These are phyloP conservation scores for Kuraishia piskuri DNA, from an alignment of 805 yeast genomes.

Conservation along the genomic window DNA sequence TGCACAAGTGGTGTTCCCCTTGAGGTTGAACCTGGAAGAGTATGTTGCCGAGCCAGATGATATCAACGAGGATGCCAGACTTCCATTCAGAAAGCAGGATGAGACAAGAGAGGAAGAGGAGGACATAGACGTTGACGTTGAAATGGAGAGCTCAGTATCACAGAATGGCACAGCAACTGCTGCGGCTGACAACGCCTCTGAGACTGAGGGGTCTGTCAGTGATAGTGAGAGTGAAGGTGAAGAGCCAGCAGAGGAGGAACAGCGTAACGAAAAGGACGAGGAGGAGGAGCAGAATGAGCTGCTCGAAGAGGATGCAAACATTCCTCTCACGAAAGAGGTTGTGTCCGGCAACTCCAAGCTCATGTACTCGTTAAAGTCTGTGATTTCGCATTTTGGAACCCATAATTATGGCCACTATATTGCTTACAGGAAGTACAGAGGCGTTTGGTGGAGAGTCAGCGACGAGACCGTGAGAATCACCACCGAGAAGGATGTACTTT, in stretches of 20 bases:
- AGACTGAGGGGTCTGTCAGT: background rate
- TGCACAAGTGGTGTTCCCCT: constrained; percentile 73
- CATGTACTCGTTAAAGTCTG: constrained; percentile 70
- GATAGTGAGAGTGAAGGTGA: background rate
- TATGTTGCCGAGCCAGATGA: constrained; percentile 64
- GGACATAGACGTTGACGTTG: background rate
- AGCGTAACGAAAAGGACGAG: too few species aligned
- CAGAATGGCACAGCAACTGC: too few species aligned
- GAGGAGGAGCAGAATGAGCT: too few species aligned
- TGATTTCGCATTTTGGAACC: constrained; percentile 88
- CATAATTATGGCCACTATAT: constrained; percentile 98
- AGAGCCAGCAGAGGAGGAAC: background rate
- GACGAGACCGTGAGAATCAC: constrained; percentile 84
- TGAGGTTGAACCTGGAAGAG: constrained; percentile 54
- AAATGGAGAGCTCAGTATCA: background rate
- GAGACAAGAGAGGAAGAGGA: constrained; percentile 16
- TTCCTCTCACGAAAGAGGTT: background rate
- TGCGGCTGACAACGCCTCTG: background rate
- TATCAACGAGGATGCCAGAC: constrained; percentile 73
- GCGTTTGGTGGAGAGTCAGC: constrained; percentile 92
- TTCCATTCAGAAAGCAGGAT: constrained; percentile 61
- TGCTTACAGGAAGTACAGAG: constrained; percentile 73
- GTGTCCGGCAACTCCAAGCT: constrained; percentile 27
- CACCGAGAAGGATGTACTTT: constrained; percentile 70
- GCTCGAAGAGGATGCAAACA: too few species aligned